These are phyloP conservation scores for Monilinia laxa DNA, from an alignment of 2,329 filamentous ascomycete genomes.

Conservation along the genomic window DNA sequence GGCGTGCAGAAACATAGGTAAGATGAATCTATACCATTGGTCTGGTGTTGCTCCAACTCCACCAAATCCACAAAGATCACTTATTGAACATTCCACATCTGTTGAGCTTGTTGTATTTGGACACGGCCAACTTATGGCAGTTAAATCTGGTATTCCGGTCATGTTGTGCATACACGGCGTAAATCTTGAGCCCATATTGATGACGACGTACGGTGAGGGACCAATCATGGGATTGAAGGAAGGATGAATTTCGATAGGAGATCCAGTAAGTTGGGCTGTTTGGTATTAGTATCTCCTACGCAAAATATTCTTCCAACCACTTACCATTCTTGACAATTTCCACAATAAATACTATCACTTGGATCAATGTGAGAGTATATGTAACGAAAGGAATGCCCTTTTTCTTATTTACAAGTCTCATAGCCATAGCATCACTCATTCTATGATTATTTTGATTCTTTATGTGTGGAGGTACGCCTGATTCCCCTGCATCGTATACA, in stretches of 20 bases:
- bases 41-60: constrained; percentile 61
- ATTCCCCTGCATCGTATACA: constrained; percentile 57
- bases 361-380: constrained; percentile 73
- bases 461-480: constrained; percentile 31
- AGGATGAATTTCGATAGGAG: constrained; percentile 58
- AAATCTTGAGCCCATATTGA: constrained; percentile 95
- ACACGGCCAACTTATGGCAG: constrained; percentile 67
- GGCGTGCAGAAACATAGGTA: constrained; percentile 92
- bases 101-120: constrained; percentile 70
- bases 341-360: constrained; percentile 83
- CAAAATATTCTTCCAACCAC: constrained; percentile 36
- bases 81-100: constrained; percentile 66
- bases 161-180: constrained; percentile 93
- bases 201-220: constrained; percentile 82
- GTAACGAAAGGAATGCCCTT: constrained; percentile 70
- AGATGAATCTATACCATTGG: constrained; percentile 96
- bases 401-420: constrained; percentile 43
- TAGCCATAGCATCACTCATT: constrained; percentile 57
- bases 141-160: constrained; percentile 58
- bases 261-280: constrained; percentile 71
- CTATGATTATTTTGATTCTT: constrained; percentile 43
- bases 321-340: constrained; percentile 83
- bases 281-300: constrained; percentile 23
- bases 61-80: constrained; percentile 78
- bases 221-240: constrained; percentile 97